Conservation (phyloP, 768 basidiomycete genomes). For the Podaxis sp. region DNA sequence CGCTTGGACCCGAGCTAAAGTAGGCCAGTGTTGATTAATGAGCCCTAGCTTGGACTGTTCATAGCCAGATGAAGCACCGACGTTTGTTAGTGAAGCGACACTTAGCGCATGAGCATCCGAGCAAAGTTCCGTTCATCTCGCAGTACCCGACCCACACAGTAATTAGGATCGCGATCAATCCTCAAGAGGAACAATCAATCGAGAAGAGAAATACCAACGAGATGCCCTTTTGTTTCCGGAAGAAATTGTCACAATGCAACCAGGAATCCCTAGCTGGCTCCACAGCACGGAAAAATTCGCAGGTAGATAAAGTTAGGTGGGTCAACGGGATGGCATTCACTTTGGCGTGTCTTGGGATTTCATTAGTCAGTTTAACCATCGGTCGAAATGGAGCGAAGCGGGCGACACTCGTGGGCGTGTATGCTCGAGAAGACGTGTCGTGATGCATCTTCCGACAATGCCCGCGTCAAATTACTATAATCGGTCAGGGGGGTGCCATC, state of each 20-base stretch:
- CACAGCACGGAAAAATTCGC: neutral
- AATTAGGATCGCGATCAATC: neutral
- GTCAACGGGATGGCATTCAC: neutral
- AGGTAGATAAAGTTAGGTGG: neutral
- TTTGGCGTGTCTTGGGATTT: neutral
- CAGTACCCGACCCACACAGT: neutral
- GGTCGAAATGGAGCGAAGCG: constrained; percentile 1
- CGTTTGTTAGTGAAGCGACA: neutral
- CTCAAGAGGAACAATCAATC: neutral
- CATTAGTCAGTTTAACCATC: neutral
- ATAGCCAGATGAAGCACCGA: neutral
- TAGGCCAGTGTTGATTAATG: neutral
- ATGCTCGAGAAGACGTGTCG: neutral
- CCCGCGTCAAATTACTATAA: neutral
- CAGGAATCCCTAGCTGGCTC: neutral
- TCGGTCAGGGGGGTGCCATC: neutral
- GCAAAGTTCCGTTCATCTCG: neutral
- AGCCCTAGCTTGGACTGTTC: neutral
- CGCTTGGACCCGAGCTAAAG: neutral
- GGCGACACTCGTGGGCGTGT: constrained; percentile 1
- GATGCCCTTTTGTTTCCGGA: neutral
- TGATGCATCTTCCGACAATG: neutral
- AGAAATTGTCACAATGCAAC: neutral
- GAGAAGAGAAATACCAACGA: neutral
- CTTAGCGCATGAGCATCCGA: neutral